Base-by-base conservation (phyloP, 495 filamentous ascomycete species). In the Astrothelium subdiscretum region DNA sequence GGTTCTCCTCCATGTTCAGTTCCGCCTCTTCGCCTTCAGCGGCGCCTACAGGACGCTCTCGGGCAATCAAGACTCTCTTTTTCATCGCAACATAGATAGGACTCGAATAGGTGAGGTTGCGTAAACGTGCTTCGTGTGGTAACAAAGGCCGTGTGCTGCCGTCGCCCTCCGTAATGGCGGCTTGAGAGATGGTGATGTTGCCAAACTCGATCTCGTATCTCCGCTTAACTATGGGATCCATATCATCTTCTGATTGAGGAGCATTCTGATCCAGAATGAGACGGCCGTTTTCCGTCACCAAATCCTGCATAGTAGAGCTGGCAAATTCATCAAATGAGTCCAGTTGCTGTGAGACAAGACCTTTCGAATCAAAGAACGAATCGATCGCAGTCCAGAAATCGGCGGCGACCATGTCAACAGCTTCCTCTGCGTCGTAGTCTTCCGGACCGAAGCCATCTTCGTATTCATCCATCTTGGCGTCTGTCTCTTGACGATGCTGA, bases 311-410 rank as follows among this genome's bases (percentile, higher is more conserved):
- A 0, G 94, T 96, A 2, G 87, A 89, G 35, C 83, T 82, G 57
- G 92, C 87, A 70, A 99, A 99, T 70, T 97, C 91, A 77, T 99
- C 89, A 78, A 96, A 99, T 2, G 94, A 99, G 72, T 97, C 92
- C 63, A 97, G 82, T 77, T 99, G 94, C 72, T 97, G 95, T 2
- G 95, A 95, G 12, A 97, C 95, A 24, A 99, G 82, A 68, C 95
- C 92, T 76, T 97, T 97, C 52, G 79, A 78, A 63, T 96, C 90
- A 76, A 99, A 97, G 78, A 97, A 97, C 1, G 95, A 87, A 31
- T 87, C 88, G 71, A 99, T 96, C 69, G 97, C 95, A 52, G 87
- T 87, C 94, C 94, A 99, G 76, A 90, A 95, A 73, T 97, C 94
- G 75, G 97, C 94, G 48, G 92, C 89, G 1, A 87, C 88, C 72